Evolutionary conservation across 495 filamentous ascomycete species (phyloP).

Genomic region (Podospora appendiculata): DNA sequence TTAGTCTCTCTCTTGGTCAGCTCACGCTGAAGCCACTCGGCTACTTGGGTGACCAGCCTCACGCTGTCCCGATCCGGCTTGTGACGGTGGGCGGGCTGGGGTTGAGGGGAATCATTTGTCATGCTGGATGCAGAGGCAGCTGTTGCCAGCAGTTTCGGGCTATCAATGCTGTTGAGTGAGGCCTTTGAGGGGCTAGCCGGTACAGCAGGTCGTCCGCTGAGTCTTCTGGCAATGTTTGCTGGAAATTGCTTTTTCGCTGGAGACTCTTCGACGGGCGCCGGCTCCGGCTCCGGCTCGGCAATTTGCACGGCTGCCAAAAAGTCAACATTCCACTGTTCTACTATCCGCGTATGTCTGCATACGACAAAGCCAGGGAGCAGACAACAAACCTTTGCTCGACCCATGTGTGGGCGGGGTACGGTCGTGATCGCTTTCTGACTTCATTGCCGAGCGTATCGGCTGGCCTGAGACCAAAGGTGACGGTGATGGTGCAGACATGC

Average conservation of each 20-base stretch:
- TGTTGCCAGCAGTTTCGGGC: constrained; percentile 10
- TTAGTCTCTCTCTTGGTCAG: constrained; percentile 53
- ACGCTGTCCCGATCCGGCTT: constrained; percentile 34
- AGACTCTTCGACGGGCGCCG: constrained; percentile 25
- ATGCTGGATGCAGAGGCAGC: constrained; percentile 16
- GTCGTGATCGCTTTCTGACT: constrained; percentile 31
- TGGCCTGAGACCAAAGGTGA: constrained; percentile 7
- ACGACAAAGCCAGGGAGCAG: too few relatives aligned
- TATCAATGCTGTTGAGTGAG: constrained; percentile 26
- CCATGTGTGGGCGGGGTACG: constrained; percentile 25
- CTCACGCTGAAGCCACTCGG: constrained; percentile 73
- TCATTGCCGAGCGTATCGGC: constrained; percentile 36
- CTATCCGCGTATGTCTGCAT: too few relatives aligned
- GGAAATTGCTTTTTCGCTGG: constrained; percentile 37
- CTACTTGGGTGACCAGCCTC: constrained; percentile 61
- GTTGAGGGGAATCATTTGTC: constrained; percentile 21
- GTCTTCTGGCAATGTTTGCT: constrained; percentile 28
- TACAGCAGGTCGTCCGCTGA: constrained; percentile 32
- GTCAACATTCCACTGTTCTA: constrained; percentile 10
- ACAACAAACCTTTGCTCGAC: constrained; percentile 33
- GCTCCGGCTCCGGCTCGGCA: constrained; percentile 33
- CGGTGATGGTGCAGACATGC: constrained; percentile 20
- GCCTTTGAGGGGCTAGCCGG: constrained; percentile 26
- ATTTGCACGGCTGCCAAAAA: constrained; percentile 37
- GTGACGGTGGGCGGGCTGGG: constrained; percentile 24